Evolutionary conservation across 1,284 basidiomycete species (phyloP).

Genomic region (Cryptococcus neoformans): DNA sequence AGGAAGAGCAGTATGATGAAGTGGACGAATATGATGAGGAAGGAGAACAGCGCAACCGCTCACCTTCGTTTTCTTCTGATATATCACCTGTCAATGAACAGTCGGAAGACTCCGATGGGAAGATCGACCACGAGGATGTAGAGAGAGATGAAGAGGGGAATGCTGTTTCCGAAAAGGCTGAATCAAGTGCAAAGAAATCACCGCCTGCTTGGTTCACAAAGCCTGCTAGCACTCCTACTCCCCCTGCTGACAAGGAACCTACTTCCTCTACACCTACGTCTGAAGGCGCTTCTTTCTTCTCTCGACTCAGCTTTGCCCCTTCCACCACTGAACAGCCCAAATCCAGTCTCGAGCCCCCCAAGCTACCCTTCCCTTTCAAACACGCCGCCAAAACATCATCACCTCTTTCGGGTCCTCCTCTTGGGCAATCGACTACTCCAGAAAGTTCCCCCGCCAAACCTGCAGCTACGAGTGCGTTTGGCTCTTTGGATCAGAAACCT

Average conservation of each 20-base stretch:
- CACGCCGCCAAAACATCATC: constrained; percentile 43
- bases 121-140: constrained; percentile 1
- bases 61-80: constrained; percentile 19
- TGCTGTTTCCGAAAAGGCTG: not conserved
- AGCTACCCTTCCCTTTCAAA: constrained; percentile 21
- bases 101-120: constrained; percentile 12
- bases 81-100: constrained; percentile 29
- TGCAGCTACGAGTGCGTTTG: not conserved
- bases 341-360: not conserved
- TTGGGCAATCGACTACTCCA: constrained; percentile 16
- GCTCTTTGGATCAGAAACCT: not conserved
- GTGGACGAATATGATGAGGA: not conserved
- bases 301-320: constrained; percentile 15
- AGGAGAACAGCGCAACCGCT: constrained; percentile 16
- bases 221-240: constrained; percentile 1
- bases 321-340: constrained; percentile 1
- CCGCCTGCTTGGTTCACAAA: constrained; percentile 33
- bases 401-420: constrained; percentile 30
- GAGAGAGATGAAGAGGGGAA: not conserved
- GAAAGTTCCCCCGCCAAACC: constrained; percentile 23
- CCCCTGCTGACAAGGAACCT: constrained; percentile 4
- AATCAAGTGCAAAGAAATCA: constrained; percentile 16
- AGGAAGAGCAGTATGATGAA: no score
- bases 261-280: constrained; percentile 9
- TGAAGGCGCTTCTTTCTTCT: constrained; percentile 7